Percentiles rank a stretch among this genome's conserved stretches.
Conservation (phyloP, 768 basidiomycete species). For the Galerina sulciceps region DNA sequence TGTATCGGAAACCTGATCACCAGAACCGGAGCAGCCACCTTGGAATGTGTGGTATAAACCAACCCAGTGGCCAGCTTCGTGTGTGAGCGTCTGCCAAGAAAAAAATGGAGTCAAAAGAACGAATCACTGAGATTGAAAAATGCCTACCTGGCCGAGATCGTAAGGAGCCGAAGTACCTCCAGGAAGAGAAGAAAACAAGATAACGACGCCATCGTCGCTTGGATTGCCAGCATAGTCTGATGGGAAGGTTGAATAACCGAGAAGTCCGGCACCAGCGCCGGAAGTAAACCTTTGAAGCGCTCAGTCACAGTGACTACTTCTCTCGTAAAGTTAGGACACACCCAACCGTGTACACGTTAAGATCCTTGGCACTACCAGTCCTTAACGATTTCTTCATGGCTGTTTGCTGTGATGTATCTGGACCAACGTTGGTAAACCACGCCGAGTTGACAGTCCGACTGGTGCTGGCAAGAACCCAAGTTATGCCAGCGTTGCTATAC, state of each 20-base stretch:
- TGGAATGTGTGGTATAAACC: constrained; percentile 66
- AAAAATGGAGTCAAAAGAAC: background rate
- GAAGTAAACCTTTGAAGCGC: constrained; percentile 22
- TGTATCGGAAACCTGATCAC: constrained; percentile 50
- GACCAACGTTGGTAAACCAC: constrained; percentile 53
- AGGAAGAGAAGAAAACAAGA: constrained; percentile 44
- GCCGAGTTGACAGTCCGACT: constrained; percentile 45
- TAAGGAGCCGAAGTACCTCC: constrained; percentile 46
- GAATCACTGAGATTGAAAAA: background rate
- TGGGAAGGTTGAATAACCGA: constrained; percentile 62
- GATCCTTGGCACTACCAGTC: constrained; percentile 38
- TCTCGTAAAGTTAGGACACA: constrained; percentile 22
- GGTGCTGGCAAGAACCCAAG: constrained; percentile 45
- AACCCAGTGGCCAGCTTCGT: constrained; percentile 67
- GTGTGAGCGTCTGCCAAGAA: constrained; percentile 43
- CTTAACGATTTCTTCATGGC: constrained; percentile 53
- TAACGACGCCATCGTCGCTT: constrained; percentile 53
- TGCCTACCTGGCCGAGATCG: constrained; percentile 43
- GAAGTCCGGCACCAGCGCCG: constrained; percentile 37
- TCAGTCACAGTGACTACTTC: background rate
- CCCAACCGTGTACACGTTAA: constrained; percentile 60
- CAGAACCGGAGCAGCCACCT: constrained; percentile 44
- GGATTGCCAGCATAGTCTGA: constrained; percentile 40
- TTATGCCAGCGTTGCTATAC: constrained; percentile 39
- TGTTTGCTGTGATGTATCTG: constrained; percentile 38